Base-by-base conservation (phyloP, 2,329 filamentous ascomycete genomes). In the Chaetoscypha palmicola region DNA sequence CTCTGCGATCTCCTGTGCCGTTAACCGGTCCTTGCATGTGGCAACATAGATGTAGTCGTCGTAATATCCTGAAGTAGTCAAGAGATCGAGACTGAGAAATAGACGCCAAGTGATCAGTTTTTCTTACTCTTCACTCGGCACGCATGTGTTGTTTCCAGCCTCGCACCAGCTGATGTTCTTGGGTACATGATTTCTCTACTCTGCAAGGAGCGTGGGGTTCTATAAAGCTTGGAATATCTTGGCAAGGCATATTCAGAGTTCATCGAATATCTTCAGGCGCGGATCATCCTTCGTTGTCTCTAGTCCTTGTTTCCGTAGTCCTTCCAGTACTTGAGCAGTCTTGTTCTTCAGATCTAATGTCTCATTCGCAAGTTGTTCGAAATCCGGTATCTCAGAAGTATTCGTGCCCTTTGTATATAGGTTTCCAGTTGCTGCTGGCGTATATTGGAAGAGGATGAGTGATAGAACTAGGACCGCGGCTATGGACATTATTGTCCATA, bases 401-500 rank as follows among this genome's bases (percentile, higher is more conserved):
- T 59, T 57, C 19, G 46, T 24, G 4, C 43, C 55, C 21, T 45
- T 41, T 17, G 47, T 16, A 12, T 34, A n/a, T 14, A 32, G 49
- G 7, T 47, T 24, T 4, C 28, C 42, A 9, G 38, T 48, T 19
- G 41, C 41, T n/a, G 43, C 38, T 22, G 54, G 54, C 22, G 40
- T 48, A 49, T 53, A 56, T 35, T 63, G 59, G 31, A 65, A 59
- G 23, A 64, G 43, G 5, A 76, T 61, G 2, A 73, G 48, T 14
- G 77, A 47, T 2, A 76, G 52, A 26, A 82, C 67, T 3, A 67
- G 59, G 24, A 54, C 53, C 14, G 53, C 49, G n/a, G 73, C 47
- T 7, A 69, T 60, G 17, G 67, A 74, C 47, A 73, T 74, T 49
- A 79, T 69, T 30, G 77, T 70, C 79, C 81, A 86, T 36, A 83